Conservation (phyloP, 768 basidiomycete species). For the Mycena belliarum region DNA sequence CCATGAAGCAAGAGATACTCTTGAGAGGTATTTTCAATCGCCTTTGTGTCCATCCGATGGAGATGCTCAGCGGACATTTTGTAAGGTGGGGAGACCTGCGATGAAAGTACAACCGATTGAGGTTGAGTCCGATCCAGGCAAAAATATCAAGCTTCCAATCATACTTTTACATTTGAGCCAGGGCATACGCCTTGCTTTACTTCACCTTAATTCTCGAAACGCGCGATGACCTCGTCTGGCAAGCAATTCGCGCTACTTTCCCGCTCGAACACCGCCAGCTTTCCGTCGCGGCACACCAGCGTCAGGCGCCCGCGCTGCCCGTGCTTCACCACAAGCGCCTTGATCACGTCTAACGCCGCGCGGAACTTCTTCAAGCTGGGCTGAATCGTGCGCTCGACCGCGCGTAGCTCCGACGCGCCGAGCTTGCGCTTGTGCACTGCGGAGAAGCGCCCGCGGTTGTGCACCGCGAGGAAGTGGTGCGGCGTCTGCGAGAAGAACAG, state of each 20-base stretch:
- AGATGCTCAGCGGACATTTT: too few relatives aligned
- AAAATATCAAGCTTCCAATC: too few relatives aligned
- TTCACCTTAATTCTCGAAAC: slow-evolving; percentile 27
- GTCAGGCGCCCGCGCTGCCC: slow-evolving; percentile 55
- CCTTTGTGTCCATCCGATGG: too few relatives aligned
- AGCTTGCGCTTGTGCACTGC: slow-evolving; percentile 50
- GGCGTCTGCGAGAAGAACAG: slow-evolving; percentile 69
- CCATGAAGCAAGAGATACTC: too few relatives aligned
- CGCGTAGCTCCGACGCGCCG: slow-evolving; percentile 36
- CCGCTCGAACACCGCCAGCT: slow-evolving; percentile 53
- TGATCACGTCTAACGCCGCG: slow-evolving; percentile 44
- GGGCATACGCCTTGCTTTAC: too few relatives aligned
- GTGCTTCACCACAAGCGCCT: slow-evolving; percentile 49
- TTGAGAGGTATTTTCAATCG: too few relatives aligned
- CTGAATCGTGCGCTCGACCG: slow-evolving; percentile 34
- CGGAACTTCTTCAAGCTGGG: slow-evolving; percentile 39
- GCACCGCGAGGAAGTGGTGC: slow-evolving; percentile 60
- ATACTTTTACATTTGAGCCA: too few relatives aligned
- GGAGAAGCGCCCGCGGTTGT: slow-evolving; percentile 54
- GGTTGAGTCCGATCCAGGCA: too few relatives aligned
- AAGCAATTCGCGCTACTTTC: slow-evolving; percentile 42
- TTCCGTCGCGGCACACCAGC: slow-evolving; percentile 50
- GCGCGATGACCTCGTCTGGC: slow-evolving; percentile 42
- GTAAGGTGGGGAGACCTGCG: too few relatives aligned
- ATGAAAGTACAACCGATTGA: too few relatives aligned